Evolutionary conservation across 2,329 filamentous ascomycete genomes (phyloP), one percentile per base, ranked within the genome.

Genomic region (Fusarium lateritium): DNA sequence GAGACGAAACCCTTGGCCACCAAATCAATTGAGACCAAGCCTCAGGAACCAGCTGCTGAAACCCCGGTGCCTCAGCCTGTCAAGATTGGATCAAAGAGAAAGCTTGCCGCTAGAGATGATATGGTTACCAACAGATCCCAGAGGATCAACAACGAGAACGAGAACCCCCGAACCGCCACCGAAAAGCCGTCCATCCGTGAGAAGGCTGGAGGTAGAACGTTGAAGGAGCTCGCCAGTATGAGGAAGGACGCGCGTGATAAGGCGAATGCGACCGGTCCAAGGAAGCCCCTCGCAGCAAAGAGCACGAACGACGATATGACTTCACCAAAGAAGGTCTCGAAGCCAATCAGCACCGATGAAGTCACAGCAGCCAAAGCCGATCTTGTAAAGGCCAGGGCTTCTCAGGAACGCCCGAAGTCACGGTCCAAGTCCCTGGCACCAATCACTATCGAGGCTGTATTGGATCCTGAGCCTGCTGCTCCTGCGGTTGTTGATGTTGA

Each of bases 301-400:
- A 91, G 81, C 77, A 85, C 86, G 17, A 90, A 90, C 71, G 83
- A 88, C 56, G 84, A 87, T 68, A 74, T 91, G 43, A 80, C 81
- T 31, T 90, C 89, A 3, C 88, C 88, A 0, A 87, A 83, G 73
- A 90, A 90, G 75, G 68, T 66, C 4, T 47, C 76, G 3, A 84
- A 82, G 54, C 62, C 75, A 11, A 36, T 70, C 5, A 54, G 67
- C 11, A 56, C 67, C 5, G 81, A 84, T 31, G 82, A 84, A 45
- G 69, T 79, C 11, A 76, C 80, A 10, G 72, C 79, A 34, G 76
- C 74, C 4, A 86, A 86, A 67, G 69, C 76, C 6, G 79, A 82
- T 31, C 65, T 76, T 40, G 38, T 56, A n/a, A 76, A 70, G 43
- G 60, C 75, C 13, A 82, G 73, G 62, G 22, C 54, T 9, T 52